phyloP scores from a whole-genome alignment of 164 flowering plant genomes.

The Nymphaea thermarum region DNA sequence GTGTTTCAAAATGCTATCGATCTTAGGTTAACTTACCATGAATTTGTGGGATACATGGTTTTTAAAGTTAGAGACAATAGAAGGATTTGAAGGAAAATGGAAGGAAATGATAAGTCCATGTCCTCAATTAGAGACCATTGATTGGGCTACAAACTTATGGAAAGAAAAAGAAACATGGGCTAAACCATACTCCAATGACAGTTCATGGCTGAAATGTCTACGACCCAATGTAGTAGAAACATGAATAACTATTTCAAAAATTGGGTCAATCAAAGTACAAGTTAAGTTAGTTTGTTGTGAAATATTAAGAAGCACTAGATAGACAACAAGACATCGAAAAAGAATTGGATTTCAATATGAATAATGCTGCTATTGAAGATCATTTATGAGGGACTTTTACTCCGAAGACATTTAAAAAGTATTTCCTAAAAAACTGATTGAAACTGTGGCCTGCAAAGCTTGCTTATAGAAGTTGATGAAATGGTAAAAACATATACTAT shows the following conservation, averaged over 20 bases:
- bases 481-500: background rate
- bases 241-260: slow-evolving; percentile 1
- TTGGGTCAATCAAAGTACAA: background rate
- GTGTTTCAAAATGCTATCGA: too few relatives aligned
- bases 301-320: background rate
- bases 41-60: background rate
- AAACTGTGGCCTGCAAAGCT: background rate
- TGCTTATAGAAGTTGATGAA: background rate
- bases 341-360: background rate
- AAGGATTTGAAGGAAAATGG: slow-evolving; percentile 8
- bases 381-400: background rate
- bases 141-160: slow-evolving; percentile 2
- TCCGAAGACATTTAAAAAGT: background rate
- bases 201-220: slow-evolving; percentile 7
- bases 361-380: background rate
- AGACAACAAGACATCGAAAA: background rate
- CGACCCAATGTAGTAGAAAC: background rate
- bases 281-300: background rate
- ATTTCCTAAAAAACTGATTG: background rate
- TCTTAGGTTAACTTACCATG: too few relatives aligned
- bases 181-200: slow-evolving; percentile 1
- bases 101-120: background rate
- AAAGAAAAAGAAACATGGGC: slow-evolving; percentile 1
- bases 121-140: background rate
- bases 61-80: background rate